A percentile compares a stretch with the other conserved stretches of the same genome.
Conservation (phyloP, 495 filamentous ascomycete species). For the Penicillium crystallinum region DNA sequence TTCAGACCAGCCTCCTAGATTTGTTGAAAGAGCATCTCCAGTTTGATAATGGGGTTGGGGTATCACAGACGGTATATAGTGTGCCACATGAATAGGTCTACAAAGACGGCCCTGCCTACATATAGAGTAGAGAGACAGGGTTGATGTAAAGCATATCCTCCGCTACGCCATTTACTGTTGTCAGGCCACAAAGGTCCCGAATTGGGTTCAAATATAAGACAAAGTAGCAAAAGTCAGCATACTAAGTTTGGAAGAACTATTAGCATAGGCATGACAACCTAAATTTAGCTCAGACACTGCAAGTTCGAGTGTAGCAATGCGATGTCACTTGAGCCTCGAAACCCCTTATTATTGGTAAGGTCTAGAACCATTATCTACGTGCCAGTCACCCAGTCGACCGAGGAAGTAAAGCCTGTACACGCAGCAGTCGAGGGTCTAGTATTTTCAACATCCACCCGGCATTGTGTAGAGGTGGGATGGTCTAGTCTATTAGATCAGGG, state of each 20-base stretch:
- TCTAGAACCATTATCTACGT: not conserved
- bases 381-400: too few species aligned
- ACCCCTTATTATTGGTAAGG: not conserved
- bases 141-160: not conserved
- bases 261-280: not conserved
- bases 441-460: too few species aligned
- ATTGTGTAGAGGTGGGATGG: not conserved
- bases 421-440: too few species aligned
- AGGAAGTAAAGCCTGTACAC: too few species aligned
- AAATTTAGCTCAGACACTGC: conserved; percentile 2
- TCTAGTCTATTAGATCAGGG: not conserved
- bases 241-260: not conserved
- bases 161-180: not conserved
- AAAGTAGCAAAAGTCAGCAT: not conserved
- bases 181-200: not conserved
- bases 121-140: too few species aligned
- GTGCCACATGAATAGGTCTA: not conserved
- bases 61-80: not conserved
- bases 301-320: not conserved
- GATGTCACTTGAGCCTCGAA: not conserved
- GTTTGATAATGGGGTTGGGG: not conserved
- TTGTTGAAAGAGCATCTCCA: not conserved
- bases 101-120: not conserved
- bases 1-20: not conserved
- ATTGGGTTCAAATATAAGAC: conserved; percentile 1